Base-by-base conservation (phyloP, 257 asterid genomes). In the Avicennia marina region DNA sequence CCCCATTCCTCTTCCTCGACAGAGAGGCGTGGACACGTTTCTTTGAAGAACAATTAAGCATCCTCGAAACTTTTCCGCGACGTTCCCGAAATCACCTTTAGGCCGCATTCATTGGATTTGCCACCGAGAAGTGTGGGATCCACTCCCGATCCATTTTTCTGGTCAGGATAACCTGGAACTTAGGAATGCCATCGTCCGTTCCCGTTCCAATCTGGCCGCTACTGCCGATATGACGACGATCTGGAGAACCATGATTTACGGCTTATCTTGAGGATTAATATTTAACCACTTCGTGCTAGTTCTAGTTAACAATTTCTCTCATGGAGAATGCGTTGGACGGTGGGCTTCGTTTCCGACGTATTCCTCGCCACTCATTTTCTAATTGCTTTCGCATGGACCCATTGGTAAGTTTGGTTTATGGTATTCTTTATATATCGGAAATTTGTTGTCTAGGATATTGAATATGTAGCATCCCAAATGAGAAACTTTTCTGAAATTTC, bases 351-450 rank as follows among this genome's bases (percentile, higher is more conserved):
- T 93, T 93, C 56, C 81, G 83, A 64, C 84, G 84, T 75, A 76
- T 89, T 63, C 87, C 89, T 0, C 88, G 94, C 20, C 84, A 79
- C 17, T 74, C 89, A 6, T 67, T 75, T 47, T 79, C 94, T 29
- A 80, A 76, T 60, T 71, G 84, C 76, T 68, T 77, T 75, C 88
- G 73, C 72, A 68, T 86, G 79, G 97, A 93, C 73, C 96, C 97
- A 0, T 67, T 82, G 82, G 99, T 93, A 72, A 80, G 97, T 78
- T 64, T 56, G 43, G 26, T 55, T 53, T 27, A 11, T 62, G 47
- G 16, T 53, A 12, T 36, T 52, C 31, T 22, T 25, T 40, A 27
- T 11, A 16, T 39, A 4, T 39, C 13, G 43, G 44, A 19, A 25
- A 7, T 26, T 15, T 51, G 53, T 21, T 20, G 29, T 16, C 43